Evolutionary conservation across 2,329 filamentous ascomycete species (phyloP).

Genomic region (Pseudogymnoascus sp.): DNA sequence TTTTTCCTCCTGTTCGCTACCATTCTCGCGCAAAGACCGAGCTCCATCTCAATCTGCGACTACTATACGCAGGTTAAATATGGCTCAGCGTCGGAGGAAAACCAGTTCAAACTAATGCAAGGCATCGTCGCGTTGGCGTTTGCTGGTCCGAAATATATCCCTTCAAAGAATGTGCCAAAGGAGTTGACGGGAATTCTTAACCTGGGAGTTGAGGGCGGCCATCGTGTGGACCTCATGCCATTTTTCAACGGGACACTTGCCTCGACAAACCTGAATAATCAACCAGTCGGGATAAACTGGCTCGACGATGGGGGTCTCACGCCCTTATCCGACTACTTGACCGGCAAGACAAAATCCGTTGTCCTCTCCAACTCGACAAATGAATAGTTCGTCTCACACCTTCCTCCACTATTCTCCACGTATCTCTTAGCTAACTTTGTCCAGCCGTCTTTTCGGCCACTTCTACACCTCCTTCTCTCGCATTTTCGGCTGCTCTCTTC

Average conservation of each 20-base stretch:
- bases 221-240: conserved; percentile 21
- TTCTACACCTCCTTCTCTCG: conserved; percentile 25
- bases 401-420: not conserved
- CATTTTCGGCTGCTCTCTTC: conserved; percentile 22
- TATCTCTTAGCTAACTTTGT: not conserved
- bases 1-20: not conserved
- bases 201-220: conserved; percentile 17
- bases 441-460: conserved; percentile 25
- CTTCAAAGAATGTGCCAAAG: conserved; percentile 11
- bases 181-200: conserved; percentile 26
- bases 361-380: conserved; percentile 22
- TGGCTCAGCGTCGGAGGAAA: conserved; percentile 20
- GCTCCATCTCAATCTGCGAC: conserved; percentile 27
- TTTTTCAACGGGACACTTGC: conserved; percentile 27
- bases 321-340: conserved; percentile 23
- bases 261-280: conserved; percentile 25
- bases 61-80: conserved; percentile 24
- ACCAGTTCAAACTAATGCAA: conserved; percentile 24
- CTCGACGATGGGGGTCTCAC: conserved; percentile 24
- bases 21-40: conserved; percentile 18
- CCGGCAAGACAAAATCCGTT: conserved; percentile 18
- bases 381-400: conserved; percentile 21
- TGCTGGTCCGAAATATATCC: conserved; percentile 19
- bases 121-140: conserved; percentile 26
- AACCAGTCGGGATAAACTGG: conserved; percentile 23